Evolutionary conservation across 768 basidiomycete genomes (phyloP).

Genomic region (Phaeotremella skinneri): DNA sequence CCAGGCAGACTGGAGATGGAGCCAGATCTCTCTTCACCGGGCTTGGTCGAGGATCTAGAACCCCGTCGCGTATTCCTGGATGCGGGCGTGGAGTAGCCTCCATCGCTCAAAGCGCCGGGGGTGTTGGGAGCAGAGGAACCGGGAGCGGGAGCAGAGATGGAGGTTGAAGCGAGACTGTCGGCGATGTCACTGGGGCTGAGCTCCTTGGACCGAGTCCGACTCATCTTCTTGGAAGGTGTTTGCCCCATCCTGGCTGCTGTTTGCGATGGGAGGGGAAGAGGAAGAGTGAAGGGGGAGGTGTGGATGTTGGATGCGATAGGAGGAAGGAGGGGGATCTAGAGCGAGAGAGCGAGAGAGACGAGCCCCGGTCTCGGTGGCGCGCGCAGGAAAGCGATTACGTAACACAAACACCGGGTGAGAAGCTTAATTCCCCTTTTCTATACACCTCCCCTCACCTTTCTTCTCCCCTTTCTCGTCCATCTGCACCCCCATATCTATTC

Average conservation of each 20-base stretch:
- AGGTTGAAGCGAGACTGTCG: slow-evolving; percentile 32
- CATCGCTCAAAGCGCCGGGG: slow-evolving; percentile 13
- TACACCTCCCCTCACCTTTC: background rate
- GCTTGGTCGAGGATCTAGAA: slow-evolving; percentile 16
- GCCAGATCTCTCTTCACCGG: slow-evolving; percentile 3
- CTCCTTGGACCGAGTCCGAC: slow-evolving; percentile 50
- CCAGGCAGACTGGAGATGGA: slow-evolving; percentile 11
- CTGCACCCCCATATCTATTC: background rate
- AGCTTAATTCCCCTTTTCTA: background rate
- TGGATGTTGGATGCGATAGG: background rate
- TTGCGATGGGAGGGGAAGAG: background rate
- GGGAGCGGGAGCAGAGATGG: slow-evolving; percentile 17
- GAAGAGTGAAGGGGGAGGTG: slow-evolving; percentile 3
- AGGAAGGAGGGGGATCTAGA: background rate
- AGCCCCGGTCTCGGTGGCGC: background rate
- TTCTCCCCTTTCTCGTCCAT: background rate
- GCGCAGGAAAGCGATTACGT: background rate
- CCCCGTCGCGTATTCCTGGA: slow-evolving; percentile 12
- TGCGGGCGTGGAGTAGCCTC: slow-evolving; percentile 3
- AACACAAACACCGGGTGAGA: background rate
- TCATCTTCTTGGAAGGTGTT: slow-evolving; percentile 48
- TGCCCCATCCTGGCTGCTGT: slow-evolving; percentile 39
- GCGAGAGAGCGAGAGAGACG: background rate
- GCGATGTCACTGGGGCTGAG: slow-evolving; percentile 42
- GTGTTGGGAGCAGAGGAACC: slow-evolving; percentile 19